Percentiles rank a stretch among this genome's conserved stretches.
These are phyloP conservation scores for Pyrus betulifolia DNA, from an alignment of 306 rosid genomes.

Conservation along the genomic window DNA sequence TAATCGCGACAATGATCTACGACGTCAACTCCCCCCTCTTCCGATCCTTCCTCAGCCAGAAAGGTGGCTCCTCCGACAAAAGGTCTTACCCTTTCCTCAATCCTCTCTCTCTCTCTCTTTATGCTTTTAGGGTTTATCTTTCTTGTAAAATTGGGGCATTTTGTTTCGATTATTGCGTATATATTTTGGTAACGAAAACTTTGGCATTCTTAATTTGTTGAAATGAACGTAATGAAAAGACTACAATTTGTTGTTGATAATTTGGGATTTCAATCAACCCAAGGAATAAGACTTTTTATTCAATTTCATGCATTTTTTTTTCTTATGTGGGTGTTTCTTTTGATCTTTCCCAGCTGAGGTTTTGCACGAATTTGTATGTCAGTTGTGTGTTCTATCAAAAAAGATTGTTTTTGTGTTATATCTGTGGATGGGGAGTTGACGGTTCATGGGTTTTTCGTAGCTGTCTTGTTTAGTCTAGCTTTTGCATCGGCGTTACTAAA, in stretches of 20 bases:
- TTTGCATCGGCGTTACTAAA: neutral
- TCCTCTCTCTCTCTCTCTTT: too few relatives aligned
- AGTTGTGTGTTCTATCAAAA: neutral
- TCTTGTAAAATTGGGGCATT: neutral
- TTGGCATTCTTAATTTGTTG: neutral
- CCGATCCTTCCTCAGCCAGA: conserved; percentile 99
- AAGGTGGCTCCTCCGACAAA: conserved; percentile 90
- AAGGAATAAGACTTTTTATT: too few relatives aligned
- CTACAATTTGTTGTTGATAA: neutral
- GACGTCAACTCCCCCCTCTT: conserved; percentile 94
- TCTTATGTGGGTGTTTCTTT: neutral
- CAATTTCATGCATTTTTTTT: neutral
- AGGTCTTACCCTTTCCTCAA: conserved; percentile 33
- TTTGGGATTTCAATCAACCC: neutral
- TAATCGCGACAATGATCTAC: conserved; percentile 60
- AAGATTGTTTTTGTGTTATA: neutral
- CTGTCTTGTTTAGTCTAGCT: neutral
- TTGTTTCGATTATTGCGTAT: neutral
- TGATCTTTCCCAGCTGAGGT: neutral
- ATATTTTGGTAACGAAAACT: neutral
- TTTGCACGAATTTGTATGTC: neutral
- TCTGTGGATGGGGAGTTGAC: neutral
- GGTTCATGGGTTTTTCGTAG: neutral
- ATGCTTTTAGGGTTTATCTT: neutral
- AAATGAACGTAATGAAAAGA: neutral